Conservation (phyloP, 345 rosid genomes). For the Eucalyptus cloeziana region DNA sequence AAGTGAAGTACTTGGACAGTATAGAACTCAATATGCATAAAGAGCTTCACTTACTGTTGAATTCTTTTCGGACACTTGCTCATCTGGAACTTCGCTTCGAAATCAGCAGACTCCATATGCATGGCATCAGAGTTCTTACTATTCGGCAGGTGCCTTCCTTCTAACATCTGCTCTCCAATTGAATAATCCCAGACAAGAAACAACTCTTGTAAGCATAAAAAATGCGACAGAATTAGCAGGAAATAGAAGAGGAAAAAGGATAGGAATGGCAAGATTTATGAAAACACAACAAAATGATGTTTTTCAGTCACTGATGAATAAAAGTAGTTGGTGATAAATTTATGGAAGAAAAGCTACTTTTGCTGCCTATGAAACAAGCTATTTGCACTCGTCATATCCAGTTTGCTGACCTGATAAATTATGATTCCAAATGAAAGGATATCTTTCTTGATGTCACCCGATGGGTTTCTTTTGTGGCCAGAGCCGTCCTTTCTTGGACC, state of each 20-base stretch:
- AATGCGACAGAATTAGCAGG: not conserved
- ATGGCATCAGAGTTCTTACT: not conserved
- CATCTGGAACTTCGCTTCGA: slow-evolving; percentile 14
- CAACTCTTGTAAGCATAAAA: not conserved
- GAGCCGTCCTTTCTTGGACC: slow-evolving; percentile 16
- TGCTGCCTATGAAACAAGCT: not conserved
- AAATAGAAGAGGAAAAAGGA: not conserved
- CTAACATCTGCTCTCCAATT: slow-evolving; percentile 28
- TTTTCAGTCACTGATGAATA: not conserved
- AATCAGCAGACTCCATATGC: slow-evolving; percentile 7
- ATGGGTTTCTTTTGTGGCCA: not conserved
- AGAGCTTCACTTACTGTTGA: slow-evolving; percentile 19
- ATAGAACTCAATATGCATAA: not conserved
- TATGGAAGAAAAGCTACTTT: not conserved
- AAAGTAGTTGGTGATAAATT: not conserved
- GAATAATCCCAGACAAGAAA: not conserved
- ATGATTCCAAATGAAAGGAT: slow-evolving; percentile 23
- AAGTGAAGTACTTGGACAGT: not conserved
- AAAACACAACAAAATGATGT: not conserved
- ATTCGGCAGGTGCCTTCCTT: slow-evolving; percentile 13
- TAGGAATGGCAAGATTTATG: not conserved
- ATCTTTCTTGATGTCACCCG: slow-evolving; percentile 21
- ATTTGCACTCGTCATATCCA: not conserved
- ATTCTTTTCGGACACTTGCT: slow-evolving; percentile 32
- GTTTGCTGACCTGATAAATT: slow-evolving; percentile 26